Conservation (phyloP, 495 filamentous ascomycete species). For the Penicillium coffeae region DNA sequence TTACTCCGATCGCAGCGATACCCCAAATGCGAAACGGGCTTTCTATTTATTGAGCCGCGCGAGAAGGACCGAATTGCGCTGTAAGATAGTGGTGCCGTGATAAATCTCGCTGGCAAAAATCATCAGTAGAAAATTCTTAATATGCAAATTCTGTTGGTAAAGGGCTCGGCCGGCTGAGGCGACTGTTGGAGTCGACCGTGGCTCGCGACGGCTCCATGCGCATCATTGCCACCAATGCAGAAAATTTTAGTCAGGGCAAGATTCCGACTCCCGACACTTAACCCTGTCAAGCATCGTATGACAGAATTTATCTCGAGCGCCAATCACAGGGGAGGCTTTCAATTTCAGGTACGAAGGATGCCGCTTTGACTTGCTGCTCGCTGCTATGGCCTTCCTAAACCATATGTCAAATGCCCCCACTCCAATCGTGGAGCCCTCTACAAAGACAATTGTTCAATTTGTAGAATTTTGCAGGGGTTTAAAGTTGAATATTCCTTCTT, state of each 20-base stretch:
- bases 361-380: background rate
- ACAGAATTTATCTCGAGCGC: conserved; percentile 1
- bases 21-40: background rate
- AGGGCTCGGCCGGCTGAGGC: background rate
- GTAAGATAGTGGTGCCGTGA: background rate
- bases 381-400: background rate
- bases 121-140: background rate
- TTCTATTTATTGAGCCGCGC: too few species aligned
- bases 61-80: background rate
- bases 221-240: conserved; percentile 10
- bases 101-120: background rate
- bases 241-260: conserved; percentile 15
- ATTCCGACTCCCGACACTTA: background rate
- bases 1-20: conserved; percentile 3
- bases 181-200: conserved; percentile 4
- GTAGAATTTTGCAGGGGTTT: too few species aligned
- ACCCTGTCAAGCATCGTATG: background rate
- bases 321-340: background rate
- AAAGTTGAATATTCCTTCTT: too few species aligned
- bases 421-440: too few species aligned
- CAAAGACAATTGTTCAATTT: too few species aligned
- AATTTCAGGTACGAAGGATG: background rate
- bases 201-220: conserved; percentile 11
- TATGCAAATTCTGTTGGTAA: background rate
- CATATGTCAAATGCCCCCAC: too few species aligned